Conservation (phyloP, 805 yeast genomes). For the Candida ponderosae region DNA sequence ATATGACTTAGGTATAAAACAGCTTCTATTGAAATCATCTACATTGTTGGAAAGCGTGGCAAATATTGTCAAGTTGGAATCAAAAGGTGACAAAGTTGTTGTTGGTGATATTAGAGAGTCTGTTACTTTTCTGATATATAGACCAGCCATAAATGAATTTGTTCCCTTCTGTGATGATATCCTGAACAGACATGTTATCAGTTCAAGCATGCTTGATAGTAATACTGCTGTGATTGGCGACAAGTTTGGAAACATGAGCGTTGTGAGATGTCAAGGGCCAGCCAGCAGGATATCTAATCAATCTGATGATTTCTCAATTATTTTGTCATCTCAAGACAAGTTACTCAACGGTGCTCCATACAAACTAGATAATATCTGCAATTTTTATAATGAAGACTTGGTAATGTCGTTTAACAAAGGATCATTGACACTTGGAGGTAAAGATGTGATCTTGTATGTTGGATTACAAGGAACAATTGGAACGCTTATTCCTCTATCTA, state of each 20-base stretch:
- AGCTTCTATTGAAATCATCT: conserved; percentile 61
- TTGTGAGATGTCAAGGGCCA: conserved; percentile 51
- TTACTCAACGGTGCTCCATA: conserved; percentile 43
- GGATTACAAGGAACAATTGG: conserved; percentile 85
- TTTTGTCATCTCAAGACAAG: conserved; percentile 24
- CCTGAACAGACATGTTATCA: conserved; percentile 57
- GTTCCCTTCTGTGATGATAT: conserved; percentile 64
- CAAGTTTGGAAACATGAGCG: conserved; percentile 73
- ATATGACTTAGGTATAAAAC: conserved; percentile 73
- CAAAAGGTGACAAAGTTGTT: conserved; percentile 51
- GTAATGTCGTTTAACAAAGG: conserved; percentile 54
- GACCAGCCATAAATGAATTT: conserved; percentile 40
- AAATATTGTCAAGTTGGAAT: conserved; percentile 45
- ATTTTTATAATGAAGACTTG: conserved; percentile 64
- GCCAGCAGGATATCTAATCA: conserved; percentile 41
- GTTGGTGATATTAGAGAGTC: conserved; percentile 71
- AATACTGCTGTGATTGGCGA: conserved; percentile 81
- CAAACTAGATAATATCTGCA: conserved; percentile 43
- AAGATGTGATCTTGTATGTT: conserved; percentile 57
- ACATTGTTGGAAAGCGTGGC: conserved; percentile 34
- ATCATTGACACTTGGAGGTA: conserved; percentile 51
- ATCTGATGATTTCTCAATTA: conserved; percentile 34
- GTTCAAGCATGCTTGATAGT: conserved; percentile 55
- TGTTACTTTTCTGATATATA: conserved; percentile 46
- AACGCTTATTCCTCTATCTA: conserved; percentile 55